Conservation (phyloP, 257 asterid species). For the Marsdenia floribunda region DNA sequence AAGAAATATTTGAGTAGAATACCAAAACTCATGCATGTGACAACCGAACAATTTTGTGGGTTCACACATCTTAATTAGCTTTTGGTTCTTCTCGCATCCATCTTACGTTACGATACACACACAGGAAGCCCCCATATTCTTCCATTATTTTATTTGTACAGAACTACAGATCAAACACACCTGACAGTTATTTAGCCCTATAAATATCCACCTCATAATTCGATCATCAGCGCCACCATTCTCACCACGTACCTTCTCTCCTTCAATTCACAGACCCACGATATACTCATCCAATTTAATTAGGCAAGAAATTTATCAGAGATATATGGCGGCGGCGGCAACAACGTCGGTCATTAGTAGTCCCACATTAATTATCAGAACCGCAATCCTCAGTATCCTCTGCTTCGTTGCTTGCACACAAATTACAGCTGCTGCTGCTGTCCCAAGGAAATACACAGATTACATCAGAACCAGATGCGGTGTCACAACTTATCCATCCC, state of each 20-base stretch:
- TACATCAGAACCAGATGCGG: slow-evolving; percentile 46
- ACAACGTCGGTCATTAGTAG: too few relatives aligned
- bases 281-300: background rate
- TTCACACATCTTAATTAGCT: too few relatives aligned
- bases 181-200: slow-evolving; percentile 12
- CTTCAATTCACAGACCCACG: background rate
- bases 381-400: slow-evolving; percentile 9
- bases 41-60: background rate
- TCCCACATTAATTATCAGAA: background rate
- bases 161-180: background rate
- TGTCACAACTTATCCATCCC: slow-evolving; percentile 41
- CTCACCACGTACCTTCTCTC: too few relatives aligned
- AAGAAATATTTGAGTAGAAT: too few relatives aligned
- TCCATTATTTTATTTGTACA: too few relatives aligned
- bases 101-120: background rate
- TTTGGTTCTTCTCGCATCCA: background rate
- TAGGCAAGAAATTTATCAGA: background rate
- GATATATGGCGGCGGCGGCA: slow-evolving; percentile 15
- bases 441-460: slow-evolving; percentile 12
- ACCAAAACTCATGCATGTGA: slow-evolving; percentile 11
- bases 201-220: slow-evolving; percentile 4
- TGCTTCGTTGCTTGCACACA: slow-evolving; percentile 6
- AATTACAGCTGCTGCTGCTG: slow-evolving; percentile 15
- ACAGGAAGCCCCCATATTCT: background rate
- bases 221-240: background rate